Base-by-base conservation (phyloP, 1,139 yeast genomes). In the Kazachstania sp. region DNA sequence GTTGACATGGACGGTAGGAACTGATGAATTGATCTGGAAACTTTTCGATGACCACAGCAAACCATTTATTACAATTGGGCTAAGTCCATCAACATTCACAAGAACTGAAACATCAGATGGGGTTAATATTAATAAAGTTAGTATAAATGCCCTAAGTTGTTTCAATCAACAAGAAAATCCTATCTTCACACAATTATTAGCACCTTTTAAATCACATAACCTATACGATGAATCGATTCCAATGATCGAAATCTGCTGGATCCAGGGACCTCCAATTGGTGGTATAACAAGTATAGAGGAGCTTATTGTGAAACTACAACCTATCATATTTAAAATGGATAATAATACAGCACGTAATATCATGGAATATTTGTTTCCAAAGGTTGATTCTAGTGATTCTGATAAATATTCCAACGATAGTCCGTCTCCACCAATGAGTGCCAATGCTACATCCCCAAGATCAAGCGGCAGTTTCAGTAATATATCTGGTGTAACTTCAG, bases 231-330 rank as follows among this genome's bases (percentile, higher is more conserved):
- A 49, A 8, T 43, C 49, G 9, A 50, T 52, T 37, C 67, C 70
- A 11, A 62, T 86, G 54, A 69, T 86, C 12, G 65, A 70, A 35
- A 69, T 84, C 45, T 70, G 73, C 15, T 88, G 97, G 97, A 74
- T 77, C 8, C 73, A 83, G 75, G 70, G 83, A 42, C 81, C 78
- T 37, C 86, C 95, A 0, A 85, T 88, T 47, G 97, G 96, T 4
- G 97, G 97, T 2, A 88, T 88, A 43, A 74, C 82, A 0, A 79
- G 86, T 30, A 67, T 88, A 56, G 76, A 74, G 23, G 69, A 74
- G 40, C 70, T 79, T 50, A 66, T 69, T 13, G 69, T 78, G 40
- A 56, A 68, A 4, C 61, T 86, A 36, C 79, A 78, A 53, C 95
- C 97, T 0, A 61, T 87, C 46, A 77, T 79, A 53, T 68, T 88